Conservation (phyloP, 768 basidiomycete genomes). For the Amanita exitialis region DNA sequence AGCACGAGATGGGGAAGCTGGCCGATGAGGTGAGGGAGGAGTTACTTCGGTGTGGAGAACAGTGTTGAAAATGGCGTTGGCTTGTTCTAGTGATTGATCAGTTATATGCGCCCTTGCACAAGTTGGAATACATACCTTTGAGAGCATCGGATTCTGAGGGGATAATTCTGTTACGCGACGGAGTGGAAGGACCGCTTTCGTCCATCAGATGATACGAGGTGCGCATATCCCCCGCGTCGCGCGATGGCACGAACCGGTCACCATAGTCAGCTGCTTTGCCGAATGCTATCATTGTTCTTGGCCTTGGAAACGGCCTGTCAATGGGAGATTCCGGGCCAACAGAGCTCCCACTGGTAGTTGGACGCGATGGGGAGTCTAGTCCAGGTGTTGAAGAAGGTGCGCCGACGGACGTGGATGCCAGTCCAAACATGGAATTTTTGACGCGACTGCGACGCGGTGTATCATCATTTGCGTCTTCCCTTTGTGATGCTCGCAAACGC, state of each 20-base stretch:
- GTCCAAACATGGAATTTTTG: not conserved
- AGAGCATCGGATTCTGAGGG: constrained; percentile 68
- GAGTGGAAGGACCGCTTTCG: constrained; percentile 46
- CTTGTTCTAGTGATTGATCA: constrained; percentile 48
- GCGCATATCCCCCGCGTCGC: constrained; percentile 53
- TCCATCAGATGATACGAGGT: constrained; percentile 61
- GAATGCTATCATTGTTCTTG: constrained; percentile 1
- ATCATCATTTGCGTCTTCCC: constrained; percentile 46
- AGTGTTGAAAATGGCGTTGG: constrained; percentile 71
- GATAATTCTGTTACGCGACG: constrained; percentile 52
- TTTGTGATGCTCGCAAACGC: constrained; percentile 61
- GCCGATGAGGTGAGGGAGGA: constrained; percentile 51
- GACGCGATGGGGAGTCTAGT: constrained; percentile 33
- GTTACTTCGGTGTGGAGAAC: constrained; percentile 74
- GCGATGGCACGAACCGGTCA: constrained; percentile 61
- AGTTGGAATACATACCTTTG: constrained; percentile 37
- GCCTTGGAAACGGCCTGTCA: not conserved
- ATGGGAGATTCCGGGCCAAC: constrained; percentile 20
- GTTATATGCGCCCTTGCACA: not conserved
- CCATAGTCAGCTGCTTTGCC: constrained; percentile 33
- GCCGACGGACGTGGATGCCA: constrained; percentile 38
- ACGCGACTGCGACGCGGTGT: constrained; percentile 33
- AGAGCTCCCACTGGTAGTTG: constrained; percentile 45
- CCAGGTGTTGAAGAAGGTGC: constrained; percentile 37
- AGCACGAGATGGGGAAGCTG: constrained; percentile 48